These are phyloP conservation scores for Phlyctochytrium bullatum DNA, from an alignment of 192 early-diverging fungal genomes.

Conservation along the genomic window DNA sequence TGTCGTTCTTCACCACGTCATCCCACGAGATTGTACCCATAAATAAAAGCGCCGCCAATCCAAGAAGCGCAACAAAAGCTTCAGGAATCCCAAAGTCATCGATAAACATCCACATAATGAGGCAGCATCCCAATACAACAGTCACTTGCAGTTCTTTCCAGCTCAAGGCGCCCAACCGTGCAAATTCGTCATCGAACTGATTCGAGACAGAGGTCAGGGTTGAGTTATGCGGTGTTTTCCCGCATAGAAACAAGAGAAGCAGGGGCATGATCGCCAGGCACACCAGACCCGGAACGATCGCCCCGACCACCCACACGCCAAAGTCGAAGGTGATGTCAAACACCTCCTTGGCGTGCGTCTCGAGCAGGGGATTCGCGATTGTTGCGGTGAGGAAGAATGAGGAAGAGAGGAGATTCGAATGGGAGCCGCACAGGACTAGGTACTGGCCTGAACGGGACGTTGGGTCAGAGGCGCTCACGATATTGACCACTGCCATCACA, in stretches of 20 bases:
- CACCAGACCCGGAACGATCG: conserved; percentile 51
- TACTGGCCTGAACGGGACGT: conserved; percentile 53
- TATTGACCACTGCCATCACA: conserved; percentile 60
- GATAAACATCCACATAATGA: conserved; percentile 62
- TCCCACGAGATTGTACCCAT: conserved; percentile 63
- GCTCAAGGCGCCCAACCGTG: conserved; percentile 14
- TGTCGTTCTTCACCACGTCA: conserved; percentile 61
- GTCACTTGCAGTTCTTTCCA: conserved; percentile 36
- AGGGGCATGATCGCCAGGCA: neutral
- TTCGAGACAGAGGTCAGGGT: neutral
- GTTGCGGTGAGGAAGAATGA: conserved; percentile 74
- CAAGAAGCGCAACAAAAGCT: conserved; percentile 66
- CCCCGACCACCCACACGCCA: conserved; percentile 58
- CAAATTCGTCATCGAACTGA: conserved; percentile 15
- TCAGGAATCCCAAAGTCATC: conserved; percentile 61
- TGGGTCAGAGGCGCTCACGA: conserved; percentile 40
- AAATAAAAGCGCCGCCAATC: conserved; percentile 54
- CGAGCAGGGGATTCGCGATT: conserved; percentile 71
- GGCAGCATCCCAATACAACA: conserved; percentile 48
- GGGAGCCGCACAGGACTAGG: conserved; percentile 59
- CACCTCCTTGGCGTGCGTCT: conserved; percentile 53
- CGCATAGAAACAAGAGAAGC: conserved; percentile 2
- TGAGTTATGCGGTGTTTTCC: neutral
- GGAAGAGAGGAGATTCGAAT: conserved; percentile 70
- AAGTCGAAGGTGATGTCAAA: conserved; percentile 68